These are phyloP conservation scores for Begonia loranthoides DNA, from an alignment of 306 rosid species.

Conservation along the genomic window DNA sequence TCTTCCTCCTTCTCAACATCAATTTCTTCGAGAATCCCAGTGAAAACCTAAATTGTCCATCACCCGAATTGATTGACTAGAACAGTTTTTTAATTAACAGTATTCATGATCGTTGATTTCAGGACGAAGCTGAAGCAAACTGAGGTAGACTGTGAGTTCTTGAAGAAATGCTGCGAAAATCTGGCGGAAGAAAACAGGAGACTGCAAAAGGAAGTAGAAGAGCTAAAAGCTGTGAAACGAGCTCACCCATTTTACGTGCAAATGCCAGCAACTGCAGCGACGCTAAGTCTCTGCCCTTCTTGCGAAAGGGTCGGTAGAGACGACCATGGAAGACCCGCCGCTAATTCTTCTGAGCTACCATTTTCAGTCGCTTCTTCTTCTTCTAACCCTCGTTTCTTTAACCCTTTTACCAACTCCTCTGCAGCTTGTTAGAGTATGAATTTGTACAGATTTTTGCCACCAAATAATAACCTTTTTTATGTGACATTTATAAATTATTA, in stretches of 20 bases:
- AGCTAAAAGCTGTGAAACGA: constrained; percentile 41
- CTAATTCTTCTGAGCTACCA: constrained; percentile 14
- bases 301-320: constrained; percentile 39
- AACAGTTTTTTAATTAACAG: too few relatives aligned
- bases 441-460: too few relatives aligned
- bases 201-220: constrained; percentile 48
- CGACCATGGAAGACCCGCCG: constrained; percentile 1
- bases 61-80: too few relatives aligned
- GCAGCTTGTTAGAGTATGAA: constrained; percentile 48
- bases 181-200: constrained; percentile 48
- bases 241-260: constrained; percentile 49
- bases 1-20: neutral
- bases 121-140: constrained; percentile 75
- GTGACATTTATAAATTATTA: too few relatives aligned
- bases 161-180: constrained; percentile 56
- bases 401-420: constrained; percentile 43
- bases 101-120: neutral
- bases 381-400: constrained; percentile 30
- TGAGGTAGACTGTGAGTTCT: constrained; percentile 54
- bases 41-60: neutral
- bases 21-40: neutral
- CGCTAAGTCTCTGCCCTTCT: constrained; percentile 53
- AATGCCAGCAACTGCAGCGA: constrained; percentile 66
- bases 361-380: constrained; percentile 24
- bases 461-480: too few relatives aligned